Evolutionary conservation across 257 asterid genomes (phyloP).

Genomic region (Anisodus acutangulus): DNA sequence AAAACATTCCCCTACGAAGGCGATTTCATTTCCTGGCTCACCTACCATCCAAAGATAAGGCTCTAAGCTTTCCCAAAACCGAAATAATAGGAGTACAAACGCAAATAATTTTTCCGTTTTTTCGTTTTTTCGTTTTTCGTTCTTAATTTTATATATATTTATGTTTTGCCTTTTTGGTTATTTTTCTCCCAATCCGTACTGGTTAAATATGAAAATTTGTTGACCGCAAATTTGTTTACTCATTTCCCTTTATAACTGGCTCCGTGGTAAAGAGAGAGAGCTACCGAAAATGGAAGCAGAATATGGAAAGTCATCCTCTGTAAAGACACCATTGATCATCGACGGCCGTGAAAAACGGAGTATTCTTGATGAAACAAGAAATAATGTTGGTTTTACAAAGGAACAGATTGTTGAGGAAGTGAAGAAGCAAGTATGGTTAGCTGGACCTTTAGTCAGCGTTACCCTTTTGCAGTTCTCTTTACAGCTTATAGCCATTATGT

Average conservation of each 20-base stretch:
- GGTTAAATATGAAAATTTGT: too few species aligned
- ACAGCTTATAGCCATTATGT: slow-evolving; percentile 81
- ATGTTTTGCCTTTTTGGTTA: too few species aligned
- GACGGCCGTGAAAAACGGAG: slow-evolving; percentile 10
- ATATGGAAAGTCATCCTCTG: slow-evolving; percentile 21
- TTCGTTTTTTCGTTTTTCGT: too few species aligned
- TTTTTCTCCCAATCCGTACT: too few species aligned
- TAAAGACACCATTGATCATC: neutral
- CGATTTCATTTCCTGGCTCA: too few species aligned
- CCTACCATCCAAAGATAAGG: too few species aligned
- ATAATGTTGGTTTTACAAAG: slow-evolving; percentile 16
- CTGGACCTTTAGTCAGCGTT: slow-evolving; percentile 71
- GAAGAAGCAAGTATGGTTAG: slow-evolving; percentile 73
- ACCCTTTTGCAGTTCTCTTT: slow-evolving; percentile 60
- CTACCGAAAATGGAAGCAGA: slow-evolving; percentile 15
- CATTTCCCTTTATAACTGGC: neutral
- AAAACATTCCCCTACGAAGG: too few species aligned
- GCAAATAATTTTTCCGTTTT: too few species aligned
- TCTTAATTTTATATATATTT: too few species aligned
- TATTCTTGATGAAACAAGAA: neutral
- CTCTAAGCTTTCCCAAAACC: too few species aligned
- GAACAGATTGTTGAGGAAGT: slow-evolving; percentile 60
- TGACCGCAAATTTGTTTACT: neutral
- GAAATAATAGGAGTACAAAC: too few species aligned
- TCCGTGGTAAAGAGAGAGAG: neutral